These are phyloP conservation scores for Ochromonas danica DNA, from an alignment of 108 stramenopile genomes.

Conservation along the genomic window DNA sequence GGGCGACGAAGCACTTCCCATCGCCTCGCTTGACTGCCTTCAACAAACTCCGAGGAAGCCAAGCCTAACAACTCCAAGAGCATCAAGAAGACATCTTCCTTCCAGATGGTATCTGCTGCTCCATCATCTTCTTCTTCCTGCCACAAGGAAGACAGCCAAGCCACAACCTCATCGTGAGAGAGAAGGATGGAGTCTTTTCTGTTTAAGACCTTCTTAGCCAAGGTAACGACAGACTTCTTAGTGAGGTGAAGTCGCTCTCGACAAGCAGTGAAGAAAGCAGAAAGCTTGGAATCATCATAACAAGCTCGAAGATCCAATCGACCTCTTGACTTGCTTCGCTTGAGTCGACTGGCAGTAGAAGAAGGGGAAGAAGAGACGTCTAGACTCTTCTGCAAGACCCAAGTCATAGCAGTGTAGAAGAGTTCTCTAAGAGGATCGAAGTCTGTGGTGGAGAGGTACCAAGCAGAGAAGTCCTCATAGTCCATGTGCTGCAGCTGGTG, in stretches of 20 bases:
- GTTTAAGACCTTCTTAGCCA: neutral
- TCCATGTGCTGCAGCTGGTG: no score
- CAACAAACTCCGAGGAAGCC: no score
- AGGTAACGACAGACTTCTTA: neutral
- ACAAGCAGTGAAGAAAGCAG: neutral
- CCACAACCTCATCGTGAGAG: no score
- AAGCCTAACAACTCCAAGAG: no score
- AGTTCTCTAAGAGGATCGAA: neutral
- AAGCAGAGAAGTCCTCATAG: neutral
- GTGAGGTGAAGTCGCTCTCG: neutral
- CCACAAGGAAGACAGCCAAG: no score
- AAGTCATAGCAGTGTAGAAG: no score
- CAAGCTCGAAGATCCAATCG: neutral
- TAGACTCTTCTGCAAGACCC: neutral
- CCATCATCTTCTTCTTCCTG: no score
- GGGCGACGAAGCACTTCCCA: no score
- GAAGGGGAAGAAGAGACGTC: neutral
- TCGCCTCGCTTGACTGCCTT: no score
- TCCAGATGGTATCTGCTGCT: no score
- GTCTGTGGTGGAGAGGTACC: neutral
- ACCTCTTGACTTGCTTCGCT: neutral
- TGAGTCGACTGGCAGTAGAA: neutral
- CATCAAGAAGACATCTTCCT: neutral
- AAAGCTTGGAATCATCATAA: neutral
- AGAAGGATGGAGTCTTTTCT: neutral